phyloP scores from a whole-genome alignment of 1,284 basidiomycete species.

The Trichosporon coremiiforme region DNA sequence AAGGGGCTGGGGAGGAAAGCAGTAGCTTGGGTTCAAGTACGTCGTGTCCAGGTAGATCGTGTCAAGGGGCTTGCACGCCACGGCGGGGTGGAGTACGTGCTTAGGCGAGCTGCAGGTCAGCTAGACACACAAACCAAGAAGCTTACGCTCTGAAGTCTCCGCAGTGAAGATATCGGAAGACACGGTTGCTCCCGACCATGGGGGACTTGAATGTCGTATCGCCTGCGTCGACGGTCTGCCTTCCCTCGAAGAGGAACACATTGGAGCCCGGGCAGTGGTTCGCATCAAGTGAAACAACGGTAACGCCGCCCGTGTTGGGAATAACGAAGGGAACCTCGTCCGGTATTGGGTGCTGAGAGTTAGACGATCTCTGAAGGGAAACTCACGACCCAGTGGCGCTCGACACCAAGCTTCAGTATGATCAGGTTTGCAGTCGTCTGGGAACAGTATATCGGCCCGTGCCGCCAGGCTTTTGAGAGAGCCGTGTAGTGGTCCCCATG shows the following conservation, averaged over 20 bases:
- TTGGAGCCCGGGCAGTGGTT: conserved; percentile 97
- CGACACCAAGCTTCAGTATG: conserved; percentile 82
- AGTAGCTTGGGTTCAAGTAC: conserved; percentile 90
- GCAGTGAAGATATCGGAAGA: conserved; percentile 91
- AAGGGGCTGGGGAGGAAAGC: conserved; percentile 88
- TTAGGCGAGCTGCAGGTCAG: conserved; percentile 63
- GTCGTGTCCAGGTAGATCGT: conserved; percentile 95
- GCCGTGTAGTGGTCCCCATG: conserved; percentile 95
- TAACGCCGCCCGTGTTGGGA: conserved; percentile 81
- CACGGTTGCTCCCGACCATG: conserved; percentile 67
- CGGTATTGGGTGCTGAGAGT: conserved; percentile 62
- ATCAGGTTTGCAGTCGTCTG: conserved; percentile 87
- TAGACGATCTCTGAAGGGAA: background rate
- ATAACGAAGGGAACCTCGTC: conserved; percentile 74
- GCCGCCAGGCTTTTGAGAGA: conserved; percentile 80
- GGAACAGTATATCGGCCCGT: conserved; percentile 94
- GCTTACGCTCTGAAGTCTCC: conserved; percentile 83
- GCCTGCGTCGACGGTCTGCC: conserved; percentile 82
- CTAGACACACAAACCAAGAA: background rate
- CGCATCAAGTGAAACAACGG: conserved; percentile 91
- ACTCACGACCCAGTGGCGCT: conserved; percentile 80
- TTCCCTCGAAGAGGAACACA: conserved; percentile 90
- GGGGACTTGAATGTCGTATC: conserved; percentile 72
- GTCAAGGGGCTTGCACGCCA: conserved; percentile 78
- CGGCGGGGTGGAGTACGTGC: conserved; percentile 77